Conservation (phyloP, 352 stramenopile genomes). For the Phytophthora pisi region DNA sequence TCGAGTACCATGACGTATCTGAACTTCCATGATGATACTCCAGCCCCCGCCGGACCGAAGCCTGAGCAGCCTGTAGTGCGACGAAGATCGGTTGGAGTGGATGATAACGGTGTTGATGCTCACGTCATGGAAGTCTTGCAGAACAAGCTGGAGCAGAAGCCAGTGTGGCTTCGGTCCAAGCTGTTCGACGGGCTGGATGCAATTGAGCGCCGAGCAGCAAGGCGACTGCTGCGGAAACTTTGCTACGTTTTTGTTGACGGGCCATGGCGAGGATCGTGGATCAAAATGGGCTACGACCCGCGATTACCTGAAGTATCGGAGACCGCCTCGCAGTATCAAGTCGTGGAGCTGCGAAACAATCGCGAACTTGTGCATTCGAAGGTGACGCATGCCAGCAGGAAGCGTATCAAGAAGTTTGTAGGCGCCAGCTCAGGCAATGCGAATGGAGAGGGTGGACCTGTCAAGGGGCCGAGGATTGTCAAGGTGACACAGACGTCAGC, state of each 20-base stretch:
- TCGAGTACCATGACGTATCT: slow-evolving; percentile 82
- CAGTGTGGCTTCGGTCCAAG: slow-evolving; percentile 76
- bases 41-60: slow-evolving; percentile 53
- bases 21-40: slow-evolving; percentile 75
- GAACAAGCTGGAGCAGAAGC: slow-evolving; percentile 64
- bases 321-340: slow-evolving; percentile 67
- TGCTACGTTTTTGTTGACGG: slow-evolving; percentile 89
- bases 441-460: slow-evolving; percentile 47
- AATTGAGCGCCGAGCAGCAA: slow-evolving; percentile 64
- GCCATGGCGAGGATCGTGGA: slow-evolving; percentile 82
- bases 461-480: slow-evolving; percentile 70
- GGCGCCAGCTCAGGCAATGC: slow-evolving; percentile 27
- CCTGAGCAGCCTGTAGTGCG: slow-evolving; percentile 58
- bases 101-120: slow-evolving; percentile 62
- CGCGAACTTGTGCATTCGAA: slow-evolving; percentile 82
- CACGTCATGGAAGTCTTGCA: slow-evolving; percentile 66
- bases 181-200: slow-evolving; percentile 71
- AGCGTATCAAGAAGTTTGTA: slow-evolving; percentile 69
- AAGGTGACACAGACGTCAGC: slow-evolving; percentile 80
- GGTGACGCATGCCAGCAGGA: slow-evolving; percentile 70
- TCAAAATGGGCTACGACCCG: slow-evolving; percentile 84
- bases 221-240: slow-evolving; percentile 65
- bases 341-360: slow-evolving; percentile 83
- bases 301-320: slow-evolving; percentile 34
- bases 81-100: slow-evolving; percentile 53